Evolutionary conservation across 2,329 filamentous ascomycete genomes (phyloP).

Genomic region (Exserohilum turcica): DNA sequence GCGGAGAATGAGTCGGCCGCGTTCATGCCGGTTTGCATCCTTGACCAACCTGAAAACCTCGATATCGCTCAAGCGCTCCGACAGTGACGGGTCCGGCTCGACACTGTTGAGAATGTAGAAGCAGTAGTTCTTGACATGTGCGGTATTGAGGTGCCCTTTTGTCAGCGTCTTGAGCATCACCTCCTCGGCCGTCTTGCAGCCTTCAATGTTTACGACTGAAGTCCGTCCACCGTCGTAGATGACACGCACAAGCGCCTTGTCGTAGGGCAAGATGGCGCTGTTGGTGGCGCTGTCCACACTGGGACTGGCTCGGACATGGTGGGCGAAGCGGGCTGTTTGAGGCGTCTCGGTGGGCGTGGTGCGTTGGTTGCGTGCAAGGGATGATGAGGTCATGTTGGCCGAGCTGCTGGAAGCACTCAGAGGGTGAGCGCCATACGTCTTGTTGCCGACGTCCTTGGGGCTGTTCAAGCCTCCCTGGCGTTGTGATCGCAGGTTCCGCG

Average conservation of each 20-base stretch:
- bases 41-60: slow-evolving; percentile 92
- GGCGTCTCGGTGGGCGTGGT: slow-evolving; percentile 66
- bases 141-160: slow-evolving; percentile 86
- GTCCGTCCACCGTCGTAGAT: slow-evolving; percentile 91
- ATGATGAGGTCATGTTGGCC: slow-evolving; percentile 55
- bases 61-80: slow-evolving; percentile 79
- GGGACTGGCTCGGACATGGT: slow-evolving; percentile 78
- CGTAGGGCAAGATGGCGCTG: slow-evolving; percentile 81
- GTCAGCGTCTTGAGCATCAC: slow-evolving; percentile 87
- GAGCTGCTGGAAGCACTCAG: slow-evolving; percentile 60
- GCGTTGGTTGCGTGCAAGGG: slow-evolving; percentile 46
- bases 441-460: slow-evolving; percentile 59
- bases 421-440: slow-evolving; percentile 62
- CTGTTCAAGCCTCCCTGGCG: slow-evolving; percentile 64
- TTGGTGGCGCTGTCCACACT: slow-evolving; percentile 77
- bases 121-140: slow-evolving; percentile 93
- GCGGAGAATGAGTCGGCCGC: slow-evolving; percentile 86
- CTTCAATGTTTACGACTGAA: slow-evolving; percentile 90
- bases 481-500: slow-evolving; percentile 57
- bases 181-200: slow-evolving; percentile 89
- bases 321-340: slow-evolving; percentile 65
- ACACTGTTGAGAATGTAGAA: slow-evolving; percentile 91
- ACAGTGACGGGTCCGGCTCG: slow-evolving; percentile 80
- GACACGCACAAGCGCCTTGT: slow-evolving; percentile 88
- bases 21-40: slow-evolving; percentile 80